phyloP scores from a whole-genome alignment of 106 monocot species.

The Apostasia ramifera region DNA sequence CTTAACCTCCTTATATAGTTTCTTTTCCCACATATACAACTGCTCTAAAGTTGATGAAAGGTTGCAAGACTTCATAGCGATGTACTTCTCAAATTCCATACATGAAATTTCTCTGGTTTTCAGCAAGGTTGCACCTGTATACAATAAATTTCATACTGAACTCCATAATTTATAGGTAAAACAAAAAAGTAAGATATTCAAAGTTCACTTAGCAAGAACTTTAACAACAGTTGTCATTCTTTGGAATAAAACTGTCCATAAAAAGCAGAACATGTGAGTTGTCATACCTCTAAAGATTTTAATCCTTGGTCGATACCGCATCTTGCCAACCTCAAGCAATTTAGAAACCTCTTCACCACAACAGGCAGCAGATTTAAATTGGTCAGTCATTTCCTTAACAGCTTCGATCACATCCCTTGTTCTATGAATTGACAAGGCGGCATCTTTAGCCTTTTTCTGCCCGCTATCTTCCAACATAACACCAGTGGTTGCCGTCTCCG shows the following conservation, averaged over 20 bases:
- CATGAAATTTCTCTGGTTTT: slow-evolving; percentile 11
- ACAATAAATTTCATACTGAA: neutral
- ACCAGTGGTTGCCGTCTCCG: slow-evolving; percentile 14
- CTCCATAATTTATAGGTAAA: neutral
- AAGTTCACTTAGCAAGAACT: neutral
- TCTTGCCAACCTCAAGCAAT: slow-evolving; percentile 66
- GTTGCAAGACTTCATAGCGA: slow-evolving; percentile 20
- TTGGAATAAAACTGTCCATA: neutral
- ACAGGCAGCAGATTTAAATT: slow-evolving; percentile 44
- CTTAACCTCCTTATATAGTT: slow-evolving; percentile 76
- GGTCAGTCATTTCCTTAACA: slow-evolving; percentile 63
- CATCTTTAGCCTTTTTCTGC: neutral
- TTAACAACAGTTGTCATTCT: too few species aligned
- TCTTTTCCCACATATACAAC: slow-evolving; percentile 84
- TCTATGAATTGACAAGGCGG: slow-evolving; percentile 13
- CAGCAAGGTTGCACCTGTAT: slow-evolving; percentile 3
- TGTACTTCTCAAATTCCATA: slow-evolving; percentile 8
- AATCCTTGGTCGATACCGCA: slow-evolving; percentile 32
- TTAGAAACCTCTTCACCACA: slow-evolving; percentile 53
- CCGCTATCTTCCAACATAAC: slow-evolving; percentile 13
- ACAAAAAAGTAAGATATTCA: neutral
- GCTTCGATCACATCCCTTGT: slow-evolving; percentile 54
- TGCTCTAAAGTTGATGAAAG: slow-evolving; percentile 65
- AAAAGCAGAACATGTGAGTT: too few species aligned
- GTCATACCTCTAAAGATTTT: slow-evolving; percentile 42